Conservation (phyloP, 2,329 filamentous ascomycete species). For the Lasiodiplodia theobromae region DNA sequence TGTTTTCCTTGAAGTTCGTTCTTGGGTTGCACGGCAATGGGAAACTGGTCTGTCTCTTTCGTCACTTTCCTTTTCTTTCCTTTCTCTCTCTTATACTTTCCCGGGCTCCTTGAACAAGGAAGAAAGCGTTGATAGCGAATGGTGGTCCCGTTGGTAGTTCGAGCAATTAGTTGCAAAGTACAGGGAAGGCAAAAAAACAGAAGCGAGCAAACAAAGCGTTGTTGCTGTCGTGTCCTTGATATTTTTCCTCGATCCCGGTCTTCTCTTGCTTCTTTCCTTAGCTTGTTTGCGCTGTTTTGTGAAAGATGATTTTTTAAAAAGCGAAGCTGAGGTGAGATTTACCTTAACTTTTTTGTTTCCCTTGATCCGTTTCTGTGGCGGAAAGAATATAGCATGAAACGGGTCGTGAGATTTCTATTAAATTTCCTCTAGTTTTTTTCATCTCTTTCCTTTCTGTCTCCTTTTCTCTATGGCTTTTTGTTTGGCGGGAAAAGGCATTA, state of each 20-base stretch:
- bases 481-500: conserved; percentile 2
- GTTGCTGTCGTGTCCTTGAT: conserved; percentile 2
- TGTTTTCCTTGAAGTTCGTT: conserved; percentile 5
- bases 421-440: not conserved
- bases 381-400: conserved; percentile 13
- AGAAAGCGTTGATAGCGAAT: conserved; percentile 13
- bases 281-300: not conserved
- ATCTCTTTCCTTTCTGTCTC: not conserved
- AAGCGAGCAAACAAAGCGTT: conserved; percentile 22
- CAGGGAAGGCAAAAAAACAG: conserved; percentile 11
- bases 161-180: conserved; percentile 11
- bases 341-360: not conserved
- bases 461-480: not conserved
- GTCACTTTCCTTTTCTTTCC: not conserved
- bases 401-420: not conserved
- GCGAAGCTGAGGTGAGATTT: conserved; percentile 1
- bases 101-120: conserved; percentile 16
- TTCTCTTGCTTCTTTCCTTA: not conserved
- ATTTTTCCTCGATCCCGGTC: not conserved
- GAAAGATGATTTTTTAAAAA: not conserved
- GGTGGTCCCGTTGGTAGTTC: conserved; percentile 13
- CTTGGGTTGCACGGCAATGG: conserved; percentile 13
- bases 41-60: not conserved
- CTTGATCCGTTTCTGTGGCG: not conserved
- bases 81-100: not conserved